A percentile compares a stretch with the other conserved stretches of the same genome.
Evolutionary conservation across 208 protist genomes (phyloP).

Genomic region (Crithidia bombi): DNA sequence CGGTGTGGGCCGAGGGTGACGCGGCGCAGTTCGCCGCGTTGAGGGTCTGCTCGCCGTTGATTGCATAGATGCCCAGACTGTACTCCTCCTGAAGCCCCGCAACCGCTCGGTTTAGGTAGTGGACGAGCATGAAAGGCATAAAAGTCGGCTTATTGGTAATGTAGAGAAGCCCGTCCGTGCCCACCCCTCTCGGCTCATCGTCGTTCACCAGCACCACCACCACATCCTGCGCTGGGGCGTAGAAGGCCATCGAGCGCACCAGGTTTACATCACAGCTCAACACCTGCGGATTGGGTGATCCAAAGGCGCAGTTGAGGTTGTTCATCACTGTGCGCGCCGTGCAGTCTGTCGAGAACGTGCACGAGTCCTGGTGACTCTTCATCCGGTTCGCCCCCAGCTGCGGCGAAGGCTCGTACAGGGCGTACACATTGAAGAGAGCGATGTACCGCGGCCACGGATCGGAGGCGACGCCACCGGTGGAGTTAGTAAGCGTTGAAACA

Average conservation of each 20-base stretch:
- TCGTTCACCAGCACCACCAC: constrained; percentile 67
- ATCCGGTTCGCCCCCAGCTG: constrained; percentile 28
- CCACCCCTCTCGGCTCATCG: constrained; percentile 30
- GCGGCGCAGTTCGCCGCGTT: constrained; percentile 51
- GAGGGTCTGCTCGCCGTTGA: not conserved
- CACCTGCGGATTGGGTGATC: constrained; percentile 41
- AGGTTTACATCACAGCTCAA: constrained; percentile 42
- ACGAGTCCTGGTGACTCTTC: constrained; percentile 17
- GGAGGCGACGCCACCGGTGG: constrained; percentile 38
- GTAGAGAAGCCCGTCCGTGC: constrained; percentile 45
- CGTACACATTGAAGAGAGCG: constrained; percentile 57
- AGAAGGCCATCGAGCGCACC: constrained; percentile 33
- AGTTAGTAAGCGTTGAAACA: constrained; percentile 45
- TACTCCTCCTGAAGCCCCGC: constrained; percentile 64
- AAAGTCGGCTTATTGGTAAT: constrained; percentile 52
- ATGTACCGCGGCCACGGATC: constrained; percentile 71
- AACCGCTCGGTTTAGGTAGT: constrained; percentile 68
- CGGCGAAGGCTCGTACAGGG: constrained; percentile 53
- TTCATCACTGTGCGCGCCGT: constrained; percentile 17
- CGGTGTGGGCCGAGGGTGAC: constrained; percentile 9
- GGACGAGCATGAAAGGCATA: constrained; percentile 63
- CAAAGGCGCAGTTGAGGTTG: constrained; percentile 53
- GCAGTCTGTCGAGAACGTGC: constrained; percentile 35
- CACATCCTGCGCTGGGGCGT: constrained; percentile 47
- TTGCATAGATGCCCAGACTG: constrained; percentile 43